Base-by-base conservation (phyloP, 495 filamentous ascomycete species). In the Sporormia fimetaria region DNA sequence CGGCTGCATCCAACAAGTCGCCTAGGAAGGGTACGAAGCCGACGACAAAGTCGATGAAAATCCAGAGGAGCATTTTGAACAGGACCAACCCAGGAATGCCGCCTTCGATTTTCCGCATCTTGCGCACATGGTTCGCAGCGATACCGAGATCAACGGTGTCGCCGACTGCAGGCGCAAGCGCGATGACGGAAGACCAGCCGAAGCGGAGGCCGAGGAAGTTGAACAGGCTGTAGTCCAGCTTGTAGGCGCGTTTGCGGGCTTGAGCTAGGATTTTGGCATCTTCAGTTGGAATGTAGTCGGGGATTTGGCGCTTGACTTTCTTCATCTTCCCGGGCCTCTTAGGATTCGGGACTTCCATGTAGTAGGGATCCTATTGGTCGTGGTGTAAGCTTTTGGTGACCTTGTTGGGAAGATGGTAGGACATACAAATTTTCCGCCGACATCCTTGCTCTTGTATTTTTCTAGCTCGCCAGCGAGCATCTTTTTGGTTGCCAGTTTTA, bases 11-110 rank as follows among this genome's bases (percentile, higher is more conserved):
- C 24, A 71, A 71, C 17, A 96, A 17, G 52, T 95, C 90, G 14
- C 90, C 90, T 4, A 94, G 37, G 47, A 95, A 73, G 0, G 90
- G 90, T 14, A 94, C 65, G 6, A 98, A 64, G 10, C 90, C 90
- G 28, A 94, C 67, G 37, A 74, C 51, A 47, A 92, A 83, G 59
- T 95, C 90, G 20, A 87, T 35, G 2, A 75, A 33, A 30, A 95
- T 69, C 59, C 92, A 83, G 42, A 82, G 58, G 37, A 82, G 40
- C 88, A 96, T 94, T 52, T 65, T 63, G n/a, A 56, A 57, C 27
- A 60, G 64, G 23, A 87, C 54, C 1, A 44, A 40, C 12, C 53
- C 31, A 3, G 76, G 78, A 20, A 93, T 74, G 5, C 76, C 76
- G 40, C 82, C 83, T 32, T 88, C 75, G 24, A 93, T 66, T 20